Evolutionary conservation across 257 asterid genomes (phyloP).

Genomic region (Cordia subcordata): DNA sequence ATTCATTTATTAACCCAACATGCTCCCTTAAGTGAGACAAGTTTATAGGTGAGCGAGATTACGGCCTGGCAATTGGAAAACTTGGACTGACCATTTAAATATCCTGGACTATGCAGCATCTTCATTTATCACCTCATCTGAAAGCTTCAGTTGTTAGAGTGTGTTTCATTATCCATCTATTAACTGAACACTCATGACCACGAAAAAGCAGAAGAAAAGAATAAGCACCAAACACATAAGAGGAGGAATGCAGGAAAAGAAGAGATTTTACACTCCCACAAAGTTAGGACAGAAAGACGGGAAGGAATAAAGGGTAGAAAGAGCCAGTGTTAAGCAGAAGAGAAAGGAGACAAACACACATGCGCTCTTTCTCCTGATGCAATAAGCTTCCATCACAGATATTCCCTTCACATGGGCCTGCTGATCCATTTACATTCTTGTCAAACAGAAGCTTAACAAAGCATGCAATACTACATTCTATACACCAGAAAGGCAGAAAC

Average conservation of each 20-base stretch:
- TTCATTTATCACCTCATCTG: no score
- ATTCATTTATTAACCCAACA: no score
- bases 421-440: conserved; percentile 92
- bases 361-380: conserved; percentile 92
- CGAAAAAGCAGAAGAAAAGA: no score
- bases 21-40: no score
- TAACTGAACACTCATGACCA: no score
- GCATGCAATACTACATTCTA: conserved; percentile 52
- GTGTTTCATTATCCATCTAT: no score
- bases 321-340: conserved; percentile 89
- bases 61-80: no score
- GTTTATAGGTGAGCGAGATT: no score
- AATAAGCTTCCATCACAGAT: conserved; percentile 98
- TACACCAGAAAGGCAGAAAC: conserved; percentile 36
- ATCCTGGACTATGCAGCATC: no score
- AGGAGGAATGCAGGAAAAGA: not conserved
- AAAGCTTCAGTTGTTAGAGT: no score
- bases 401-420: conserved; percentile 98
- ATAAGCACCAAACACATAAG: not conserved
- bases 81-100: no score
- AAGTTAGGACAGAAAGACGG: conserved; percentile 44
- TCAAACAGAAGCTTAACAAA: conserved; percentile 70
- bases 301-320: conserved; percentile 68
- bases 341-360: conserved; percentile 99
- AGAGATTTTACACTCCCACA: conserved; percentile 21